Conservation (phyloP, 2,329 filamentous ascomycete species). For the Ophiocordyceps unilateralis region DNA sequence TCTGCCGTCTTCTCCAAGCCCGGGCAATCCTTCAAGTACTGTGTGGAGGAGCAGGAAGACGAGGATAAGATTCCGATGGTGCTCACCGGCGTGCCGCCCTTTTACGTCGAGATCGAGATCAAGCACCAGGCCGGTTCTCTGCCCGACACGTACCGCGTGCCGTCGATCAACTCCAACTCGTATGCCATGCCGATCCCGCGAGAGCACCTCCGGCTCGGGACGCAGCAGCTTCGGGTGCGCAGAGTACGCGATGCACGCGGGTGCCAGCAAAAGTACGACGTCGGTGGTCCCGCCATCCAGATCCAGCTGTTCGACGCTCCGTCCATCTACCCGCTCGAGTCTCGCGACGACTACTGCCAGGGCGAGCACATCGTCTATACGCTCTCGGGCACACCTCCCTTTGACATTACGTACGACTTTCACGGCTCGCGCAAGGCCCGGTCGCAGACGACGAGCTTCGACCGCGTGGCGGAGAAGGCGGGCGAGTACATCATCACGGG, state of each 20-base stretch:
- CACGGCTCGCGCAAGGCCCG: slow-evolving; percentile 67
- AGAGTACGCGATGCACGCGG: slow-evolving; percentile 77
- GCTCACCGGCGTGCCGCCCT: slow-evolving; percentile 70
- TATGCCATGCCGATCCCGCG: slow-evolving; percentile 76
- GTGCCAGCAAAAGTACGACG: slow-evolving; percentile 64
- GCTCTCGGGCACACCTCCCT: slow-evolving; percentile 77
- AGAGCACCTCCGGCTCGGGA: slow-evolving; percentile 70
- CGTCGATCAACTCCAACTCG: slow-evolving; percentile 56
- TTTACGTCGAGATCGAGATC: slow-evolving; percentile 81
- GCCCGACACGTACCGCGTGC: slow-evolving; percentile 66
- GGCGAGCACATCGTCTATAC: slow-evolving; percentile 89
- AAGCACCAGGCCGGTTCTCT: slow-evolving; percentile 72
- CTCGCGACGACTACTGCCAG: slow-evolving; percentile 78
- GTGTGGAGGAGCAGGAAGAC: slow-evolving; percentile 62
- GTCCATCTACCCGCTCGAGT: slow-evolving; percentile 74
- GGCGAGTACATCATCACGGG: slow-evolving; percentile 79
- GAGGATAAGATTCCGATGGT: slow-evolving; percentile 81
- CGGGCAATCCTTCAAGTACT: slow-evolving; percentile 90
- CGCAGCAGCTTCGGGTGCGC: slow-evolving; percentile 74
- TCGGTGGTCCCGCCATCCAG: slow-evolving; percentile 59
- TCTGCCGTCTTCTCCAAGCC: slow-evolving; percentile 68
- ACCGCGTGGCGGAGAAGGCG: slow-evolving; percentile 79
- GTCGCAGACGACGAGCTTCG: slow-evolving; percentile 67
- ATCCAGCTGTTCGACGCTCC: slow-evolving; percentile 89
- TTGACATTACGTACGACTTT: slow-evolving; percentile 86